phyloP scores from a whole-genome alignment of 2,329 filamentous ascomycete genomes.

The Coniosporium tulheliwenetii region DNA sequence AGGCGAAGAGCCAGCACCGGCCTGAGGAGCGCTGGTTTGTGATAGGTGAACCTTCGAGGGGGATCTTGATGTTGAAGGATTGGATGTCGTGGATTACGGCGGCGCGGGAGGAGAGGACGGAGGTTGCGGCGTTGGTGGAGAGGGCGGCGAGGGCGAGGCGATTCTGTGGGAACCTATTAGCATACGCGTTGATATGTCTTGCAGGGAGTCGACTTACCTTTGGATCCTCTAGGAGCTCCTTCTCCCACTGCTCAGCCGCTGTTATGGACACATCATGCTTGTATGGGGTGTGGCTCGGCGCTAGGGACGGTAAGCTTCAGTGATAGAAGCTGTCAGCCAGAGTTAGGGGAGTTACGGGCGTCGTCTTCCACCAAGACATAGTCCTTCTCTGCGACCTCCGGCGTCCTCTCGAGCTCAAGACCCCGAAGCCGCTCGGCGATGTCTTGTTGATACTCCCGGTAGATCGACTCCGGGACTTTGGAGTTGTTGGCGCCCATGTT shows the following conservation, averaged over 20 bases:
- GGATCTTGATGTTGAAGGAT: conserved; percentile 70
- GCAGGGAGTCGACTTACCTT: conserved; percentile 29
- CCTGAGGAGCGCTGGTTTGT: conserved; percentile 74
- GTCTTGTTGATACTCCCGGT: conserved; percentile 14
- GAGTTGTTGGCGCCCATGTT: too few species aligned
- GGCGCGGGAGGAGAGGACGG: conserved; percentile 48
- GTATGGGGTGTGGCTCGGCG: conserved; percentile 12
- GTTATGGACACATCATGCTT: conserved; percentile 32
- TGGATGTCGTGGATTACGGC: conserved; percentile 56
- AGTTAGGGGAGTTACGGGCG: conserved; percentile 15
- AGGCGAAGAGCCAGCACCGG: conserved; percentile 82
- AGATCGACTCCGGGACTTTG: too few species aligned
- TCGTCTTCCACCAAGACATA: conserved; percentile 36
- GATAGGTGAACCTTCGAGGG: conserved; percentile 65
- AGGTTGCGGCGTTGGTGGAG: conserved; percentile 48
- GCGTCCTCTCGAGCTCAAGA: conserved; percentile 29
- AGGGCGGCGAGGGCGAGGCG: conserved; percentile 65
- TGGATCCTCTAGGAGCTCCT: conserved; percentile 46
- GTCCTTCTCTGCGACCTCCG: conserved; percentile 28
- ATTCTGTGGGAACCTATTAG: conserved; percentile 23
- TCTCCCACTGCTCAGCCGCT: conserved; percentile 43
- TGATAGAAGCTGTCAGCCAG: not conserved
- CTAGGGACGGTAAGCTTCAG: conserved; percentile 5
- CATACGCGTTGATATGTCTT: not conserved
- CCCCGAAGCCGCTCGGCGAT: conserved; percentile 24